Conservation (phyloP, 1,139 yeast species). For the Meyerozyma athensensis region DNA sequence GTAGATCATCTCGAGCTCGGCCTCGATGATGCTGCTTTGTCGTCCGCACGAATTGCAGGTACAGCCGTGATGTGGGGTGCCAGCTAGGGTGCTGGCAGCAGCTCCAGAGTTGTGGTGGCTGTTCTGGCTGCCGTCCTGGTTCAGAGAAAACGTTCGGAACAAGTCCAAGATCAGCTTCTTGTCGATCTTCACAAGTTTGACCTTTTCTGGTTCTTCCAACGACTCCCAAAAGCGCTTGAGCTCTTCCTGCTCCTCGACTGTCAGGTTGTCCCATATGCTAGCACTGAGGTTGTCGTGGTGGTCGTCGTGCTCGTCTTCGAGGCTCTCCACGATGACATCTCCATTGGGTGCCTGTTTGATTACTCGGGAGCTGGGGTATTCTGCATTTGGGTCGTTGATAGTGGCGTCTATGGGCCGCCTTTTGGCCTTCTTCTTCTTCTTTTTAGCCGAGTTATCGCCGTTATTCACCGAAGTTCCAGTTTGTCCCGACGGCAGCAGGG, state of each 20-base stretch:
- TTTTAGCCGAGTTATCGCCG: slow-evolving; percentile 29
- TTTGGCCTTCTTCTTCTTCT: slow-evolving; percentile 18
- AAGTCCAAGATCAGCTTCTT: slow-evolving; percentile 65
- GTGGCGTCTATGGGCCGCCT: slow-evolving; percentile 31
- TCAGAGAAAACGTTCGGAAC: slow-evolving; percentile 31
- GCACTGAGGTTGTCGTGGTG: slow-evolving; percentile 4
- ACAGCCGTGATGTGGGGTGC: slow-evolving; percentile 31
- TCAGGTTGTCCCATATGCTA: slow-evolving; percentile 55
- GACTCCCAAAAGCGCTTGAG: slow-evolving; percentile 69
- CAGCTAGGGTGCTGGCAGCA: slow-evolving; percentile 6
- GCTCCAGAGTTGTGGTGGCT: slow-evolving; percentile 10
- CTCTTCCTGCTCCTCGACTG: slow-evolving; percentile 55
- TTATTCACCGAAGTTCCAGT: slow-evolving; percentile 9
- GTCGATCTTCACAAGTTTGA: slow-evolving; percentile 61
- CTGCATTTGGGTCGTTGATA: slow-evolving; percentile 52
- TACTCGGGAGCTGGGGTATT: slow-evolving; percentile 69
- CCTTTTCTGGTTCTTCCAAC: slow-evolving; percentile 55
- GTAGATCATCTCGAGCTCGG: slow-evolving; percentile 56
- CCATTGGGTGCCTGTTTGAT: slow-evolving; percentile 73
- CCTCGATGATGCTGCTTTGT: slow-evolving; percentile 67
- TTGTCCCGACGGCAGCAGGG: slow-evolving; percentile 9
- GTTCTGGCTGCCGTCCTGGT: slow-evolving; percentile 7
- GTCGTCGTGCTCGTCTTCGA: slow-evolving; percentile 25
- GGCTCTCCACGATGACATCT: slow-evolving; percentile 60
- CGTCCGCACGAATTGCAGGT: slow-evolving; percentile 80